phyloP scores from a whole-genome alignment of 768 basidiomycete species.

The Serendipita sp. region DNA sequence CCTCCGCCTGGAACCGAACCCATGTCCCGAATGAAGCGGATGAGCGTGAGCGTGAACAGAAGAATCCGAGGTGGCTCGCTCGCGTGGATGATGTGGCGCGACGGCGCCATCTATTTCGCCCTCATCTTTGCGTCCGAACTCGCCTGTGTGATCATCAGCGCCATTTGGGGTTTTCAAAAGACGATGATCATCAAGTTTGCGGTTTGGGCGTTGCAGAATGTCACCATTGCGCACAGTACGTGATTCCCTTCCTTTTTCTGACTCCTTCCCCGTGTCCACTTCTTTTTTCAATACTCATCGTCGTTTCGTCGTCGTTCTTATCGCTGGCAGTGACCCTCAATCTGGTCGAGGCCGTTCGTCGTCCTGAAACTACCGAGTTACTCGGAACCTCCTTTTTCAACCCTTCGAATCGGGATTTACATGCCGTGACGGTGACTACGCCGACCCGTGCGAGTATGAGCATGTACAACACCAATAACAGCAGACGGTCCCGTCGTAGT shows the following conservation, averaged over 20 bases:
- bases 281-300: not conserved
- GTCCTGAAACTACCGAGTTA: not conserved
- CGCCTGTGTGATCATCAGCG: not conserved
- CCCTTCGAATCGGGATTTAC: not conserved
- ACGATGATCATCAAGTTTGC: slow-evolving; percentile 4
- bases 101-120: not conserved
- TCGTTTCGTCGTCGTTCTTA: not conserved
- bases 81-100: not conserved
- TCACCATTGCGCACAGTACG: not conserved
- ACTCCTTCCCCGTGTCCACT: not conserved
- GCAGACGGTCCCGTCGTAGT: not conserved
- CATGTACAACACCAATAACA: too few relatives aligned
- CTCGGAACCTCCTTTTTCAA: not conserved
- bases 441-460: too few relatives aligned
- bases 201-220: not conserved
- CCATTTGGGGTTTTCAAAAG: not conserved
- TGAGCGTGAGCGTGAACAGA: too few relatives aligned
- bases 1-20: too few relatives aligned
- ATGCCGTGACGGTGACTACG: not conserved
- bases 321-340: not conserved
- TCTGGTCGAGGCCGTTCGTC: not conserved
- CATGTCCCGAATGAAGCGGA: too few relatives aligned
- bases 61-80: not conserved
- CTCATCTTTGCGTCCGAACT: not conserved
- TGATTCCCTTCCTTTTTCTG: not conserved